Evolutionary conservation across 2,329 filamentous ascomycete species (phyloP), one percentile per base, ranked within the genome.

Genomic region (Lanzia echinophila): DNA sequence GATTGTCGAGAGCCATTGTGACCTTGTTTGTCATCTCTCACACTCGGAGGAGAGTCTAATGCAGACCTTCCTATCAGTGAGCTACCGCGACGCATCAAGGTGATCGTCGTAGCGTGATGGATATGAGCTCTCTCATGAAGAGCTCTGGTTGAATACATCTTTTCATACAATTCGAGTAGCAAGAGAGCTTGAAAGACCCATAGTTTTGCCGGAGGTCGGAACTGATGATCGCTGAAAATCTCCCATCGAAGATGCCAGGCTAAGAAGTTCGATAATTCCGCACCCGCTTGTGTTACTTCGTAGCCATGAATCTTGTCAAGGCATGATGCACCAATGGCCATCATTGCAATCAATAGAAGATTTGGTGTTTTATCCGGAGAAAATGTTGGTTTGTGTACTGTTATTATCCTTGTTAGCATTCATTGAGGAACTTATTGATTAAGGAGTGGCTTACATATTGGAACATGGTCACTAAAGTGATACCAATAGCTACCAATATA

Each of bases 161-260:
- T 99, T 73, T 99, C 94, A 65, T 95, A 97, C 0, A 96, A 74
- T 68, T 99, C 94, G 12, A 97, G 77, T 5, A 97, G 77, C 4
- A 97, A 75, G 49, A 97, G 73, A 1, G 92, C 86, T 68, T 97
- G 94, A 72, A 97, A 97, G 0, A 96, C 83, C 92, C 92, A 99
- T 7, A 99, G 73, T 70, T 95, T 96, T 8, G 92, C 92, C 0
- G 94, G 92, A 1, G 94, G 91, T 17, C 89, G 79, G 71, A 95
- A 96, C 70, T 91, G 89, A 13, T 81, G 78, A 67, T 96, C 87
- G 78, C 91, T 94, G 67, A 97, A 96, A 36, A 96, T 87, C 68
- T 95, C 63, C 89, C 91, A 96, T 53, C 94, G 82, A n/a, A 96
- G 73, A 71, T 96, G 89, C 84, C 88, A 94, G 1, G 90, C 90